phyloP scores from a whole-genome alignment of 345 rosid genomes.

The Syzygium oleosum region DNA sequence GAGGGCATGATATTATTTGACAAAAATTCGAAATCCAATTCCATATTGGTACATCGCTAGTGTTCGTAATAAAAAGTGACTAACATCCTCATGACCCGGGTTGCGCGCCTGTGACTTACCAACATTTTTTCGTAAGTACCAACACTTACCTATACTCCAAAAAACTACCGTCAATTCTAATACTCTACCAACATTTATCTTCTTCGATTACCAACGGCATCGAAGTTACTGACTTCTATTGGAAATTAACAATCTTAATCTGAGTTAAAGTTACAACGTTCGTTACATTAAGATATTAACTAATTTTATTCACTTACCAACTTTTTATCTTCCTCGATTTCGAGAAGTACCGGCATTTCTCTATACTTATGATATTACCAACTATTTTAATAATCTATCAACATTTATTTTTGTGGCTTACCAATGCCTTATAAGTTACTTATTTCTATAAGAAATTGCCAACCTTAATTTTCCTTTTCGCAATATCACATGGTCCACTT shows the following conservation, averaged over 20 bases:
- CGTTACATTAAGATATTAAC: not conserved
- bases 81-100: not conserved
- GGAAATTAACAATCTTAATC: not conserved
- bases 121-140: not conserved
- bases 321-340: not conserved
- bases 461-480: too few species aligned
- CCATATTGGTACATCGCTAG: not conserved
- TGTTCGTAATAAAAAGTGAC: not conserved
- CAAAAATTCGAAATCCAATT: not conserved
- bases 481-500: too few species aligned
- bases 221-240: not conserved
- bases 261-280: not conserved
- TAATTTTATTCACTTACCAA: not conserved
- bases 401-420: too few species aligned
- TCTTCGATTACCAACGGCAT: not conserved
- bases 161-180: not conserved
- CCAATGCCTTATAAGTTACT: too few species aligned
- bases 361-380: not conserved
- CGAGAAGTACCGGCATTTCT: not conserved
- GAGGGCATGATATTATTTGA: not conserved
- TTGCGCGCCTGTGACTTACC: accelerated
- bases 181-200: not conserved
- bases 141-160: not conserved
- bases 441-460: not conserved
- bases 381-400: not conserved